These are phyloP conservation scores for Fragilariopsis cylindrus DNA, from an alignment of 108 stramenopile species.

Conservation along the genomic window DNA sequence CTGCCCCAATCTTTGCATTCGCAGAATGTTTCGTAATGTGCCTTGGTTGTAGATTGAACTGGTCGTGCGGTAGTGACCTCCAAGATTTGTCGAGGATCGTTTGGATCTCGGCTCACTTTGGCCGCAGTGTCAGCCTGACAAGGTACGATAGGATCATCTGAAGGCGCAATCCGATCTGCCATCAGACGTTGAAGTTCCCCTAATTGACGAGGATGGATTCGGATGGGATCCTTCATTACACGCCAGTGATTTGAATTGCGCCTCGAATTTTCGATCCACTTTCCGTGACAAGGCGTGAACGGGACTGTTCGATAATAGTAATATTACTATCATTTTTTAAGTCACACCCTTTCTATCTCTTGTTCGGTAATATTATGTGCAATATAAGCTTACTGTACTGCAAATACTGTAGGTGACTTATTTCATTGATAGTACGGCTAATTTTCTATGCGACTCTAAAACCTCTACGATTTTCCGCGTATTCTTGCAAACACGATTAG, in stretches of 20 bases:
- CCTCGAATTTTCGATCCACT: neutral
- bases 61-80: constrained; percentile 37
- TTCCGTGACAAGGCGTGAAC: constrained; percentile 30
- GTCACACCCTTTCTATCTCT: no score
- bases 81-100: neutral
- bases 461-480: no score
- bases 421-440: no score
- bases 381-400: no score
- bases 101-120: constrained; percentile 19
- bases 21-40: constrained; percentile 36
- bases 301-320: constrained; percentile 34
- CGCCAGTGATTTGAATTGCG: constrained; percentile 28
- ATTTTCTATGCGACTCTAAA: no score
- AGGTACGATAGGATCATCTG: constrained; percentile 13
- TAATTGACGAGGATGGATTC: constrained; percentile 35
- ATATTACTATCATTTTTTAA: no score
- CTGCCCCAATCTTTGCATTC: constrained; percentile 47
- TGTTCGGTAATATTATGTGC: no score
- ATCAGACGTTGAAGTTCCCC: constrained; percentile 35
- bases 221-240: constrained; percentile 46
- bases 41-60: constrained; percentile 27
- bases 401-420: no score
- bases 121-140: constrained; percentile 39
- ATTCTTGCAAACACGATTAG: constrained; percentile 50
- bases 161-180: constrained; percentile 41